Evolutionary conservation across 768 basidiomycete species (phyloP), one percentile per base, ranked within the genome.

Genomic region (Termitomyces titanicus): DNA sequence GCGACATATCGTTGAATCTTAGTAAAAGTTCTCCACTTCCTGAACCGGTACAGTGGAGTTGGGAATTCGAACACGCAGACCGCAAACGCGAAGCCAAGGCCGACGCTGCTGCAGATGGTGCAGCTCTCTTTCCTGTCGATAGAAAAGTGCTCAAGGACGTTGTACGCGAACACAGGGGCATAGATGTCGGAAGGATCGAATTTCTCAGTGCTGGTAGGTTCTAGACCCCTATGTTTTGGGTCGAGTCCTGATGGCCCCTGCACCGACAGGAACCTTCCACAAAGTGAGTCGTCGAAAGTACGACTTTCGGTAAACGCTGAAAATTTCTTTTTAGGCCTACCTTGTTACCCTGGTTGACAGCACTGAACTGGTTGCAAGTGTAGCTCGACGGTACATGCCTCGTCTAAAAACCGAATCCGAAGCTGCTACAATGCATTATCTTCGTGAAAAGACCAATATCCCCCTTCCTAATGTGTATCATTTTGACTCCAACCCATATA

Each of bases 321-420:
- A 52, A 18, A 24, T 47, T 47, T 25, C 24, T 31, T 49, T 53
- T 33, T 56, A 92, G 89, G 91, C 88, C 29, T 93, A 92, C 72
- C 78, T 90, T 2, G 73, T 92, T 48, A 86, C 83, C 8, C 79
- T 92, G 18, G 74, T 70, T 18, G 81, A 87, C 63, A 72, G 78
- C 15, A 72, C 79, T 48, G 78, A 88, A 55, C 67, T 93, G 40
- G 84, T 94, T 8, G 89, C 88, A 6, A 82, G 90, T 37, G 88
- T 93, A 22, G 91, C 91, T 3, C 85, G 90, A 48, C 82, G 88
- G 10, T 93, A 88, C 68, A 91, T 93, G 89, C 87, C 90, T 1
- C 80, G 87, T 33, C 79, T 92, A 60, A 94, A 94, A 73, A 92
- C 88, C 3, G 86, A 89, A 67, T 92, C 91, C 0, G 92, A 94